A percentile compares a stretch with the other conserved stretches of the same genome.
These are phyloP conservation scores for Biscogniauxia mediterranea DNA, from an alignment of 2,329 filamentous ascomycete genomes.

Conservation along the genomic window DNA sequence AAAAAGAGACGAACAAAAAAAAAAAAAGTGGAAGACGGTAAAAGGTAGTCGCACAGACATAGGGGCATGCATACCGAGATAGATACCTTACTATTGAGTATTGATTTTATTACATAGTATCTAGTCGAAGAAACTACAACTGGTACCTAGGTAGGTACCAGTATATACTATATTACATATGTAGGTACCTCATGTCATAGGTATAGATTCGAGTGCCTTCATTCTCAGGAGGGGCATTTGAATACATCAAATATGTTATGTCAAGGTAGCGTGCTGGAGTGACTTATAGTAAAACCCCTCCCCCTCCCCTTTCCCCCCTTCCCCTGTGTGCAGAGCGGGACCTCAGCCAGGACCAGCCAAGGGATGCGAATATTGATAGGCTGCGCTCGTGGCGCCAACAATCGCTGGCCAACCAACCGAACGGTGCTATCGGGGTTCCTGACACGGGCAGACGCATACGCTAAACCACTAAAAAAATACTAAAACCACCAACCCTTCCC, in stretches of 20 bases:
- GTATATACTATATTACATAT: no score
- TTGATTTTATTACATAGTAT: no score
- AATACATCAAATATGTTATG: neutral
- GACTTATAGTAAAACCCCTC: neutral
- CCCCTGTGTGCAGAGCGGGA: neutral
- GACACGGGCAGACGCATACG: neutral
- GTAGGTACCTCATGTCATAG: no score
- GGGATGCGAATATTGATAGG: neutral
- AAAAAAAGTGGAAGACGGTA: no score
- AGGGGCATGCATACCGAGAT: no score
- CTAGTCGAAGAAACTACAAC: no score
- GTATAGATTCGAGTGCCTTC: no score
- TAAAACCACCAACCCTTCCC: neutral
- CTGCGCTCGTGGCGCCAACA: constrained; percentile 2
- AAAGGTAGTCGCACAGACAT: no score
- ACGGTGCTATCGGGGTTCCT: neutral
- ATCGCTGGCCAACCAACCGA: constrained; percentile 1
- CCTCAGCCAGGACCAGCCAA: neutral
- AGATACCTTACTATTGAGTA: no score
- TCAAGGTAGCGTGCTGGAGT: neutral
- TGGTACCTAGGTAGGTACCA: no score
- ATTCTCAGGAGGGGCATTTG: neutral
- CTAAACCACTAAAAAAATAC: neutral
- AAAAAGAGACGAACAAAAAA: no score
- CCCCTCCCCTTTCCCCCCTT: neutral